phyloP scores from a whole-genome alignment of 129 eudicot genomes.

The Heracleum sosnowskyi region DNA sequence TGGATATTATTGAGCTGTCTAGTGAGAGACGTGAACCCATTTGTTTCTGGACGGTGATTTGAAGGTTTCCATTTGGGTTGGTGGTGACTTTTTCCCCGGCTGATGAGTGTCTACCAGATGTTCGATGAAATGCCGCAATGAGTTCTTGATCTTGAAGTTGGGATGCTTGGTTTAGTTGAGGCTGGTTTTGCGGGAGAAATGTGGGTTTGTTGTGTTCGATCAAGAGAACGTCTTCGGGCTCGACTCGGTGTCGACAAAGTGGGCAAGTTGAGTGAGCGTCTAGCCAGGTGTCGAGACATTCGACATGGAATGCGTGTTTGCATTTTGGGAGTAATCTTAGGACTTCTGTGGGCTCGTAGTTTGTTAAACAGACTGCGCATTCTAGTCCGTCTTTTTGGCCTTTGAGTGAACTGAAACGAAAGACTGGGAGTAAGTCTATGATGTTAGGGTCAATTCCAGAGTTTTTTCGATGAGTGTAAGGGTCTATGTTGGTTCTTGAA shows the following conservation, averaged over 20 bases:
- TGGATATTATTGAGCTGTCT: constrained; percentile 20
- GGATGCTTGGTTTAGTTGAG: background rate
- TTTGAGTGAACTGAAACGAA: constrained; percentile 60
- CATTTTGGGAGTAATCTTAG: constrained; percentile 74
- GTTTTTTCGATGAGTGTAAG: constrained; percentile 14
- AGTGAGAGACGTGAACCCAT: constrained; percentile 12
- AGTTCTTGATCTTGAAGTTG: constrained; percentile 4
- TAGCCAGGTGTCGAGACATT: constrained; percentile 93
- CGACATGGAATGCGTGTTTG: constrained; percentile 86
- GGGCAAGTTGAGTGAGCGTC: constrained; percentile 95
- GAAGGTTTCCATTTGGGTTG: background rate
- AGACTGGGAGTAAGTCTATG: constrained; percentile 62
- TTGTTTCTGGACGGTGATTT: constrained; percentile 8
- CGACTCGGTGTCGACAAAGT: constrained; percentile 72
- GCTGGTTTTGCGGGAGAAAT: background rate
- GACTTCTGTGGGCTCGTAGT: constrained; percentile 52
- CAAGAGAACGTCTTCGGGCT: constrained; percentile 70
- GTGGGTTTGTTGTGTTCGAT: constrained; percentile 23
- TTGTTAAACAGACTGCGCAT: constrained; percentile 76
- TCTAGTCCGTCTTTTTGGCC: constrained; percentile 81
- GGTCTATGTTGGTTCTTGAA: constrained; percentile 7
- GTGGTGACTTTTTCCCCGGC: constrained; percentile 41
- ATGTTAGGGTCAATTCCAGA: constrained; percentile 69
- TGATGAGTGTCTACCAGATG: constrained; percentile 66
- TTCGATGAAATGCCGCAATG: constrained; percentile 20